Evolutionary conservation across 176 grass and related monocot species (phyloP).

Genomic region (Chrysopogon serrulatus): DNA sequence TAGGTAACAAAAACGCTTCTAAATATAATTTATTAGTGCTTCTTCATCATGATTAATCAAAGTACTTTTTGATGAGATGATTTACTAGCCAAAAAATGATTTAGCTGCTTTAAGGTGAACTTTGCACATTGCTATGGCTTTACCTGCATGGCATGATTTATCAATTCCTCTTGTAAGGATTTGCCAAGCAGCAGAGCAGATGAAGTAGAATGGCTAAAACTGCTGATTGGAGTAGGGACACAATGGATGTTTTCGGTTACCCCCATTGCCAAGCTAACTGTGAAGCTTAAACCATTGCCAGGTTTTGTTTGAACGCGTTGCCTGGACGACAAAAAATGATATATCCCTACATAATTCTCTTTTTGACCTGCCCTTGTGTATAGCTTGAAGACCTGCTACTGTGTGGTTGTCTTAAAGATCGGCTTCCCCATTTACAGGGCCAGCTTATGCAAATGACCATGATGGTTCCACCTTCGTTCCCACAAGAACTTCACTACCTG

Average conservation of each 20-base stretch:
- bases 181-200: background rate
- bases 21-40: background rate
- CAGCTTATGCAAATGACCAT: conserved; percentile 93
- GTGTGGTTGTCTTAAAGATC: background rate
- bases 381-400: background rate
- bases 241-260: background rate
- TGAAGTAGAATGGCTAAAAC: background rate
- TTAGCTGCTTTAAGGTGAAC: background rate
- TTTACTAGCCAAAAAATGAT: background rate
- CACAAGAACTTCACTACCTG: conserved; percentile 81
- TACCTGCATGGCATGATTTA: background rate
- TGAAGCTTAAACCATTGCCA: background rate
- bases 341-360: conserved; percentile 6
- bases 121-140: background rate
- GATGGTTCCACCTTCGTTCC: conserved; percentile 84
- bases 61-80: background rate
- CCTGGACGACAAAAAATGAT: background rate
- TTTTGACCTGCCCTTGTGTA: background rate
- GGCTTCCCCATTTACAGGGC: conserved; percentile 49
- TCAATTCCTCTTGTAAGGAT: background rate
- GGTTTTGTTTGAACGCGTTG: background rate
- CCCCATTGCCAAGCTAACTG: background rate
- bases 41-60: background rate
- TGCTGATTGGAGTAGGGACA: background rate
- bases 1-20: background rate